Conservation (phyloP, 2,329 filamentous ascomycete species). For the Spiromastix sp. region DNA sequence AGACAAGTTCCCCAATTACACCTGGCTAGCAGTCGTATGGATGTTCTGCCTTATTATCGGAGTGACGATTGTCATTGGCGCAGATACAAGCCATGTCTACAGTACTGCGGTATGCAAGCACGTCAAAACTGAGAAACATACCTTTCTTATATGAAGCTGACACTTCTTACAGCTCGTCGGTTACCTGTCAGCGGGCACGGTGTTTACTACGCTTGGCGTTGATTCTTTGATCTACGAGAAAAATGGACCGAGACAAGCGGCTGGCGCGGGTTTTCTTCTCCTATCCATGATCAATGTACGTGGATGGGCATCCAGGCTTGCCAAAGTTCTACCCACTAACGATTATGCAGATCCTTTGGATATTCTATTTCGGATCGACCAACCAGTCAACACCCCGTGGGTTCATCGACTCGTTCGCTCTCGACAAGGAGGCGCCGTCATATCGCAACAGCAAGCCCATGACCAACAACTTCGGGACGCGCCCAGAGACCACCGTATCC, state of each 20-base stretch:
- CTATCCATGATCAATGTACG: conserved; percentile 85
- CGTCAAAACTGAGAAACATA: not conserved
- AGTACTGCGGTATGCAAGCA: conserved; percentile 61
- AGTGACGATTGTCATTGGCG: conserved; percentile 71
- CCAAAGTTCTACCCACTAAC: not conserved
- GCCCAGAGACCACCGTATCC: conserved; percentile 75
- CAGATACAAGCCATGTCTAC: conserved; percentile 76
- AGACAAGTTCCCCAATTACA: conserved; percentile 64
- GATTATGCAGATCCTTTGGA: conserved; percentile 75
- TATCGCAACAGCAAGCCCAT: conserved; percentile 57
- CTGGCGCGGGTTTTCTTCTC: conserved; percentile 85
- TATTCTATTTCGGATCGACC: conserved; percentile 95
- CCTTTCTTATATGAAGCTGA: not conserved
- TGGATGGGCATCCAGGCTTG: conserved; percentile 10
- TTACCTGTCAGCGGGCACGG: conserved; percentile 72
- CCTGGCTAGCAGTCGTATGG: conserved; percentile 86
- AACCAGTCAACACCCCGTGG: conserved; percentile 76
- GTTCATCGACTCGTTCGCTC: conserved; percentile 90
- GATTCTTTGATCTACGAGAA: conserved; percentile 75
- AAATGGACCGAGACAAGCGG: conserved; percentile 62
- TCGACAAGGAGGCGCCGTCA: conserved; percentile 66
- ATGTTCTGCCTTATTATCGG: conserved; percentile 74
- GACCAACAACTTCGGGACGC: conserved; percentile 61
- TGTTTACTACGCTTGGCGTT: conserved; percentile 75
- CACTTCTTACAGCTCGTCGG: conserved; percentile 55